phyloP scores from a whole-genome alignment of 345 rosid genomes.

The Pistacia atlantica region DNA sequence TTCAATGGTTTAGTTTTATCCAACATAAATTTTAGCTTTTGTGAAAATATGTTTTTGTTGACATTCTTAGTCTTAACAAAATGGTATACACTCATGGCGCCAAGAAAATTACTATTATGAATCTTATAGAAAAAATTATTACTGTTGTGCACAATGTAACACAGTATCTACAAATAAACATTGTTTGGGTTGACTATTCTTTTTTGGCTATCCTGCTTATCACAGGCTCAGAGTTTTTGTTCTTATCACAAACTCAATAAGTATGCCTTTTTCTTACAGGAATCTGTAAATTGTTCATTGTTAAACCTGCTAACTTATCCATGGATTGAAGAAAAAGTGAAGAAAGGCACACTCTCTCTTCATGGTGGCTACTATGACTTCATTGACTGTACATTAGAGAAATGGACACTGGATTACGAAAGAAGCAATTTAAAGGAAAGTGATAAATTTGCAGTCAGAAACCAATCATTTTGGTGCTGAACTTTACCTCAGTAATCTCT shows the following conservation, averaged over 20 bases:
- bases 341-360: slow-evolving; percentile 55
- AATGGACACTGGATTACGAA: slow-evolving; percentile 84
- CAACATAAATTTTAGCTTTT: slow-evolving; percentile 9
- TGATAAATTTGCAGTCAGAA: slow-evolving; percentile 46
- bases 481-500: not conserved
- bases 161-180: not conserved
- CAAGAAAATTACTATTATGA: not conserved
- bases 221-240: too few relatives aligned
- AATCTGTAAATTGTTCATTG: slow-evolving; percentile 74
- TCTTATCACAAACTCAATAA: too few relatives aligned
- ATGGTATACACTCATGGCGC: not conserved
- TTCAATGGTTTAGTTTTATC: not conserved
- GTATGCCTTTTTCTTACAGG: slow-evolving; percentile 39
- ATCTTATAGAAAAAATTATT: not conserved
- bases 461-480: slow-evolving; percentile 68
- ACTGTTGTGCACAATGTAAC: not conserved
- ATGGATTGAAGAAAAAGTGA: slow-evolving; percentile 89
- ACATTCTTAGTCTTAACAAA: not conserved
- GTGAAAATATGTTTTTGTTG: not conserved
- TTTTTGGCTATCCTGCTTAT: not conserved
- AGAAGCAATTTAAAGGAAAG: slow-evolving; percentile 41
- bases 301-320: slow-evolving; percentile 79
- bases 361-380: slow-evolving; percentile 96
- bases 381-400: slow-evolving; percentile 82
- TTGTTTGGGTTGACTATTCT: not conserved